Percentiles rank a stretch among this genome's conserved stretches.
phyloP scores from a whole-genome alignment of 2,329 filamentous ascomycete genomes.

The Trichoderma atrobrunneum region DNA sequence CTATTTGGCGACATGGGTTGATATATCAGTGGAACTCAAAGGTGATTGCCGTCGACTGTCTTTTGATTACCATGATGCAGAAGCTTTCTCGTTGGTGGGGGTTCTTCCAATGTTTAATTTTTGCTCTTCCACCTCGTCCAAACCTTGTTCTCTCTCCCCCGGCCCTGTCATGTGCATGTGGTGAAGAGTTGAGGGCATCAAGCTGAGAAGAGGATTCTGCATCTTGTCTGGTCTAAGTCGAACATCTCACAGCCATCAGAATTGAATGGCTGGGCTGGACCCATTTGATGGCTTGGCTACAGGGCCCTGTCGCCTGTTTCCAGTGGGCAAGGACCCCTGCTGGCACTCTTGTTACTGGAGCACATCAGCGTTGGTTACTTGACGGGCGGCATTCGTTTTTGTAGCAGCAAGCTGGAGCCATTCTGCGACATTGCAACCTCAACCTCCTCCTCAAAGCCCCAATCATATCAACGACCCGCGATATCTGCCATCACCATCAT shows the following conservation, averaged over 20 bases:
- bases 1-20: slow-evolving; percentile 7
- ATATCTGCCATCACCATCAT: neutral
- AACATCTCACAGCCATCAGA: neutral
- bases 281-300: neutral
- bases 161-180: neutral
- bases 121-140: neutral
- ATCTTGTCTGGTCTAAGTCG: neutral
- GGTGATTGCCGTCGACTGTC: neutral
- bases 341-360: neutral
- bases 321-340: slow-evolving; percentile 8
- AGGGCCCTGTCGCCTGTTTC: slow-evolving; percentile 5
- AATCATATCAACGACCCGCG: neutral
- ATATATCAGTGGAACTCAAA: slow-evolving; percentile 6
- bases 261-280: neutral
- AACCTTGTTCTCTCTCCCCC: neutral
- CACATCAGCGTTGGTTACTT: neutral
- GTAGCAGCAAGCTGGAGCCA: neutral
- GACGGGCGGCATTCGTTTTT: neutral
- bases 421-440: neutral
- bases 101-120: neutral
- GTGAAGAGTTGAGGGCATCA: neutral
- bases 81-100: neutral
- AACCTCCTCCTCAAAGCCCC: neutral
- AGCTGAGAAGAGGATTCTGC: neutral
- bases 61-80: neutral